These are phyloP conservation scores for Aegilops sharonensis DNA, from an alignment of 176 grass and related monocot species.

Conservation along the genomic window DNA sequence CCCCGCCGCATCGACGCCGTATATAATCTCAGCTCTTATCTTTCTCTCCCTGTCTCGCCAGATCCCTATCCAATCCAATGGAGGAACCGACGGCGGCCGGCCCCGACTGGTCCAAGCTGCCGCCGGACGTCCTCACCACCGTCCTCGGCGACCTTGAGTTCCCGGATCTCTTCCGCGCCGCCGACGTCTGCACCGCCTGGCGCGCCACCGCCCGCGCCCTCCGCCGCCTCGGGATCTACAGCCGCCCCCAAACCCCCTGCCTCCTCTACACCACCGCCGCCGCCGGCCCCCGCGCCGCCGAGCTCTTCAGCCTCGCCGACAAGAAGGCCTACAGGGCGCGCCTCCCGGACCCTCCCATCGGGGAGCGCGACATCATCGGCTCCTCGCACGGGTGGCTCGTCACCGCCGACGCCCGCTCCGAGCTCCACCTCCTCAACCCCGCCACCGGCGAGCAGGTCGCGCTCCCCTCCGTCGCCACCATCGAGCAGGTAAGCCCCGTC, in stretches of 20 bases:
- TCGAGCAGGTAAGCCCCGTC: not conserved
- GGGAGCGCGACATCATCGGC: not conserved
- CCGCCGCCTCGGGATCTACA: not conserved
- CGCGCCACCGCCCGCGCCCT: not conserved
- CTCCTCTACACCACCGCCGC: not conserved
- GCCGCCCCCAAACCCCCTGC: not conserved
- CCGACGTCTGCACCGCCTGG: not conserved
- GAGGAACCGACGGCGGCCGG: not conserved
- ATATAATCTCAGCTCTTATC: too few relatives aligned
- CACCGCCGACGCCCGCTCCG: not conserved
- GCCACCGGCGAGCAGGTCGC: not conserved
- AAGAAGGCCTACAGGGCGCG: not conserved
- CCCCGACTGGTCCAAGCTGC: slow-evolving; percentile 3
- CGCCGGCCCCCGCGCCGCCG: not conserved
- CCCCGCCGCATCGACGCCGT: too few relatives aligned
- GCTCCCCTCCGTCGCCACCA: not conserved
- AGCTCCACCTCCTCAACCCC: slow-evolving; percentile 17
- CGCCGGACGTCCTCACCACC: not conserved
- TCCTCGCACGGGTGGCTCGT: not conserved
- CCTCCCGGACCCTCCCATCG: not conserved
- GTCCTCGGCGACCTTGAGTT: not conserved
- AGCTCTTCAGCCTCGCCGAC: not conserved
- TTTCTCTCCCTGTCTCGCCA: too few relatives aligned
- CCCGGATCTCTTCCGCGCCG: not conserved
- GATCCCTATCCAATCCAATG: not conserved